Percentiles rank a stretch among this genome's conserved stretches.
phyloP scores from a whole-genome alignment of 495 filamentous ascomycete species.

The Aspergillus ostianus region DNA sequence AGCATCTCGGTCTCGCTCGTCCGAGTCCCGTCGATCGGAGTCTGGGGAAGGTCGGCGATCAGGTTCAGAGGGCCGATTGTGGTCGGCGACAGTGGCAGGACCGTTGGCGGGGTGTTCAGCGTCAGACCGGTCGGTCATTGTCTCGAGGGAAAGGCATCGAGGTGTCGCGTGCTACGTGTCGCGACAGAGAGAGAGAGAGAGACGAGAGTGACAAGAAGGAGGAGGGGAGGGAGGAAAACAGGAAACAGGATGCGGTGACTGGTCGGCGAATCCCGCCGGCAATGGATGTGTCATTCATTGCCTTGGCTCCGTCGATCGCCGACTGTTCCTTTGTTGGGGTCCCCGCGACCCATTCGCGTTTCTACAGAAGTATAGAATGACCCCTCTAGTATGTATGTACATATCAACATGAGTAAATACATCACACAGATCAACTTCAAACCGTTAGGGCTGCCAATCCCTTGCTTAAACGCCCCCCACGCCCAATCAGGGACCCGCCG shows the following conservation, averaged over 20 bases:
- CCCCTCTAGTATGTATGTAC: too few relatives aligned
- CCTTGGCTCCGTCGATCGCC: background rate
- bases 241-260: background rate
- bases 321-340: background rate
- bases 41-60: background rate
- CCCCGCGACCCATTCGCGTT: too few relatives aligned
- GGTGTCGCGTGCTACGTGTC: too few relatives aligned
- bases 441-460: background rate
- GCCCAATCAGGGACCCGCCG: conserved; percentile 1
- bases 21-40: conserved; percentile 14
- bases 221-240: background rate
- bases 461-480: background rate
- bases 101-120: background rate
- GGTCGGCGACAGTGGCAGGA: background rate
- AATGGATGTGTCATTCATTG: background rate
- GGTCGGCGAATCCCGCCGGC: background rate
- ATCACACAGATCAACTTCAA: too few relatives aligned
- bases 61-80: background rate
- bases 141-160: background rate
- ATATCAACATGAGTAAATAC: too few relatives aligned
- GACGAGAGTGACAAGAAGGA: too few relatives aligned
- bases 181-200: too few relatives aligned
- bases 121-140: background rate
- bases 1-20: conserved; percentile 24
- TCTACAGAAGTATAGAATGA: too few relatives aligned